phyloP scores from a whole-genome alignment of 1,284 basidiomycete species.

The Moniliophthora roreri region DNA sequence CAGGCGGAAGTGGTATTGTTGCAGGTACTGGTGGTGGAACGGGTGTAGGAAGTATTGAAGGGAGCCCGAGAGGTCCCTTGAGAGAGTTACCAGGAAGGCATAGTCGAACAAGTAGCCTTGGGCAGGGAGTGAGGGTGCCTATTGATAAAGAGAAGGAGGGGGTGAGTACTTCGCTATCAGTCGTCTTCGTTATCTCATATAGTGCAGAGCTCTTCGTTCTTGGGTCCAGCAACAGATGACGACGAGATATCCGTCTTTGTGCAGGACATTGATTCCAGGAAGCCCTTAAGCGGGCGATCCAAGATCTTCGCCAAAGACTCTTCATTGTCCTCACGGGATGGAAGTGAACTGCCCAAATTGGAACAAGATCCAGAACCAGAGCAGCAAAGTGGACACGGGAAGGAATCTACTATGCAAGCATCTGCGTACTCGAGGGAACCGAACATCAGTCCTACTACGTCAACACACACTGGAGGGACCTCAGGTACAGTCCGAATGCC shows the following conservation, averaged over 20 bases:
- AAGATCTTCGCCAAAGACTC: constrained; percentile 24
- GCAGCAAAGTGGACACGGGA: too few relatives aligned
- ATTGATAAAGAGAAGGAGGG: not conserved
- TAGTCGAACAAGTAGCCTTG: constrained; percentile 5
- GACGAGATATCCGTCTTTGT: constrained; percentile 77
- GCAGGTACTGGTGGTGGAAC: constrained; percentile 11
- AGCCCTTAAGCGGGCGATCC: constrained; percentile 51
- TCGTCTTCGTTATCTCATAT: constrained; percentile 1
- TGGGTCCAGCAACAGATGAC: constrained; percentile 57
- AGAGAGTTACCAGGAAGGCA: not conserved
- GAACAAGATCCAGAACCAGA: not conserved
- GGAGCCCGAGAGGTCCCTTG: constrained; percentile 19
- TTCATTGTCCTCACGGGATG: too few relatives aligned
- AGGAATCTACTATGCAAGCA: not conserved
- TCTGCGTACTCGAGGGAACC: not conserved
- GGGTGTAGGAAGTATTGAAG: constrained; percentile 34
- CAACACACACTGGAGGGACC: constrained; percentile 4
- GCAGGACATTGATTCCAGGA: constrained; percentile 67
- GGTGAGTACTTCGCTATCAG: not conserved
- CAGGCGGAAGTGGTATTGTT: constrained; percentile 15
- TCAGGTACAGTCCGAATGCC: constrained; percentile 6
- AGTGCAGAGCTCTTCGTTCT: constrained; percentile 39
- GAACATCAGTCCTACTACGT: constrained; percentile 4
- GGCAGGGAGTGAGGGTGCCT: not conserved
- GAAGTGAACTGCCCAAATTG: too few relatives aligned